phyloP scores from a whole-genome alignment of 192 early-diverging fungal species.

The Powellomyces hirtus region DNA sequence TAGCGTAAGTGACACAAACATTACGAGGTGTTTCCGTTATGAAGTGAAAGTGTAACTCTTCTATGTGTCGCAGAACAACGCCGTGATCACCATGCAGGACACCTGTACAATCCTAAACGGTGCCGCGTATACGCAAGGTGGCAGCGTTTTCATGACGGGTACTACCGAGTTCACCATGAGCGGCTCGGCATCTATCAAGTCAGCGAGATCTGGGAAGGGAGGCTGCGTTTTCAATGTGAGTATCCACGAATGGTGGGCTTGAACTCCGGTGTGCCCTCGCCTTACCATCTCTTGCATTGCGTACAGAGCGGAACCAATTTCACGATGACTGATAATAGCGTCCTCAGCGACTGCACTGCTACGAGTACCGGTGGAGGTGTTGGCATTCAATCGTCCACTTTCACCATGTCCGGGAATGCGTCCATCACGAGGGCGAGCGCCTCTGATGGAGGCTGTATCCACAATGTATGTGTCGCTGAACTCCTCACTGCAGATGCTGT shows the following conservation, averaged over 20 bases:
- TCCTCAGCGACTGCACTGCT: too few relatives aligned
- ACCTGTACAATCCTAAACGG: background rate
- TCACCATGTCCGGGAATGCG: too few relatives aligned
- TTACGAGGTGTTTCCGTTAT: background rate
- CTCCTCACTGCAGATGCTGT: too few relatives aligned
- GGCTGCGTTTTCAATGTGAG: slow-evolving; percentile 7
- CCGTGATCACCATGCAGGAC: background rate
- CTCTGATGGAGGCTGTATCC: too few relatives aligned
- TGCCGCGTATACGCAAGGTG: background rate
- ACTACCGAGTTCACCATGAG: background rate
- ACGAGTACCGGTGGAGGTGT: too few relatives aligned
- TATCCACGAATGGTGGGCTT: background rate
- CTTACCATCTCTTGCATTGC: too few relatives aligned
- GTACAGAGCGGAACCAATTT: too few relatives aligned
- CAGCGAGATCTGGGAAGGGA: background rate
- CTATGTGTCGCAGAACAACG: background rate
- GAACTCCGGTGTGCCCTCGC: too few relatives aligned
- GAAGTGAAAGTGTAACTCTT: background rate
- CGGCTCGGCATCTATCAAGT: background rate
- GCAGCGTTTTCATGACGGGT: background rate
- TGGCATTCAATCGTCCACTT: too few relatives aligned
- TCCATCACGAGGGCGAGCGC: too few relatives aligned
- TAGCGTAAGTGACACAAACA: background rate
- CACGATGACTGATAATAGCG: too few relatives aligned
- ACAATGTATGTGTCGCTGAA: too few relatives aligned